Evolutionary conservation across 2,329 filamentous ascomycete genomes (phyloP), one percentile per base, ranked within the genome.

Genomic region (Sclerotinia glacialis): DNA sequence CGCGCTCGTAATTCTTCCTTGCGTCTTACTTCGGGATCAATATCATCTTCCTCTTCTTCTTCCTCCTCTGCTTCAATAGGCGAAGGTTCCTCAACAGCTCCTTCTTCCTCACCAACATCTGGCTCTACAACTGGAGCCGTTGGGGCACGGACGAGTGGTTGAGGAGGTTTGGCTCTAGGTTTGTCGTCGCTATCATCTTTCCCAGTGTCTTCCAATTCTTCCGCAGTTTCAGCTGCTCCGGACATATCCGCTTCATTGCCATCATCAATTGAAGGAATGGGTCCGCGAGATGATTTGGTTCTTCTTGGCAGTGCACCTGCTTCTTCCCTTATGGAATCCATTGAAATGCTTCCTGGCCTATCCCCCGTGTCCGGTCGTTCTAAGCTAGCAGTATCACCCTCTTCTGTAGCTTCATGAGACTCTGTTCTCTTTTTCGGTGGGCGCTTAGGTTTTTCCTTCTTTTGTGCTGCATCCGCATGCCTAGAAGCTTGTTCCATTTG

Each of bases 1-100:
- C 95, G 88, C 69, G 95, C 93, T 68, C 95, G 87, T 42, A 99
- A 83, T 76, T 97, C 94, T 79, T 97, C 88, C 76, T 89, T 91
- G 63, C 93, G 89, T 71, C 86, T 88, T 28, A 92, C 83, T 77
- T 99, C 95, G 0, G 93, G 92, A 74, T 98, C 93, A 62, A 96
- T 82, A 21, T 96, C 92, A 37, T 93, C 91, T 58, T 93, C 91
- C 42, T 92, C 90, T 26, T 90, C 89, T n/a, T 89, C 89, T 3
- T 86, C 86, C 3, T 84, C 85, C 23, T 84, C 84, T 28, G 83
- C 83, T 11, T 79, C 78, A 46, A 49, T 40, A 67, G 75, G 72
- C n/a, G 78, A 76, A 23, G 74, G 76, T 16, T 80, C 79, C 31
- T 82, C 81, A 65, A 75, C 72, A 34, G 78, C 77, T n/a, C 76